Evolutionary conservation across 495 filamentous ascomycete species (phyloP), one percentile per base, ranked within the genome.

Genomic region (Lophiostoma macrostomum): DNA sequence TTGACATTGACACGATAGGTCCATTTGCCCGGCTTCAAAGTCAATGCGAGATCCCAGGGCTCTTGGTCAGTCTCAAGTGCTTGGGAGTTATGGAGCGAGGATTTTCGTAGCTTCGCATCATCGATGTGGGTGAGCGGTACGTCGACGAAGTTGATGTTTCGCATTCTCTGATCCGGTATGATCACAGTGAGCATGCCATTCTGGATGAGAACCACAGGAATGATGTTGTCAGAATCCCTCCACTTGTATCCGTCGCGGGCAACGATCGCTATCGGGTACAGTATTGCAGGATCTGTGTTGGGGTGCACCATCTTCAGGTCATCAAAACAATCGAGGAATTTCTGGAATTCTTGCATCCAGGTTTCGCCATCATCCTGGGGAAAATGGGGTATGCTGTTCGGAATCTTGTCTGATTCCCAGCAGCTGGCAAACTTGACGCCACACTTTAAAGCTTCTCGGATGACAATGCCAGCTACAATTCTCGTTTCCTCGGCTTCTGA

Each of bases 301-400:
- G 7, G 20, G 7, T 48, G 16, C 19, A 10, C 16, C 16, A 53
- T 25, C 7, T 32, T 22, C 37, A 56, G 10, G 1, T 18, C 44
- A 7, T 20, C 23, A 3, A 62, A 37, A 16, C 18, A 44, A 25
- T 58, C 48, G n/a, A 62, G 25, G 32, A 44, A 62, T 14, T 34
- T 36, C 20, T 62, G 59, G 19, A 57, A 62, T 3, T 49, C 37
- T 13, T 35, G 6, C 25, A 58, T 52, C 59, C 59, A 62, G 7
- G 8, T 20, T 11, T 28, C 18, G 1, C 42, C 32, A 5, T 25
- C 25, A 7, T 53, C 36, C 19, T 13, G 23, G 6, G 59, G 59
- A 29, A 62, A 62, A 5, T 32, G 14, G 19, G 47, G 40, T 3
- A 29, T 48, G 32, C 32, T 48, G 14, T 42, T 49, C 4, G 48